A percentile compares a stretch with the other conserved stretches of the same genome.
phyloP scores from a whole-genome alignment of 2,329 filamentous ascomycete species.

The Oidium heveae region DNA sequence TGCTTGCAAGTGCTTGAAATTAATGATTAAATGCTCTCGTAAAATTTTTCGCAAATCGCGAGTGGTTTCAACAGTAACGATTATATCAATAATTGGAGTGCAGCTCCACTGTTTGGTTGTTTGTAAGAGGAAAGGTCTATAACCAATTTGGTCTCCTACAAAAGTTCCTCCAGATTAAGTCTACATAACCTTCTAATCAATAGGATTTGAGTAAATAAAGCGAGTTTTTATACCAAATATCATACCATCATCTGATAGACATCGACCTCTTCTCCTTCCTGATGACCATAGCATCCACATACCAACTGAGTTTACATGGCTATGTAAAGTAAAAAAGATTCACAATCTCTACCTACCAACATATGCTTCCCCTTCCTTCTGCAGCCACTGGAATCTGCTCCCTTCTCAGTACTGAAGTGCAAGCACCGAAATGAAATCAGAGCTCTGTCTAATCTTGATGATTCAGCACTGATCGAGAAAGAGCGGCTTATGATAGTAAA shows the following conservation, averaged over 20 bases:
- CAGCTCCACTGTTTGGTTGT: too few species aligned
- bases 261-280: background rate
- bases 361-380: background rate
- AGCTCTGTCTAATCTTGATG: background rate
- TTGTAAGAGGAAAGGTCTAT: too few species aligned
- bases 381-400: background rate
- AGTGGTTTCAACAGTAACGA: too few species aligned
- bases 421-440: background rate
- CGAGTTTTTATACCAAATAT: background rate
- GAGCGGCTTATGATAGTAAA: background rate
- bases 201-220: background rate
- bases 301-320: background rate
- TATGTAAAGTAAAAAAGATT: background rate
- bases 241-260: background rate
- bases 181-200: too few species aligned
- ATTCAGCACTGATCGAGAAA: background rate
- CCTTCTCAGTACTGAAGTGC: background rate
- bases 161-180: too few species aligned
- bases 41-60: too few species aligned
- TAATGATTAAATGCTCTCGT: too few species aligned
- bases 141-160: too few species aligned
- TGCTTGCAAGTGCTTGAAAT: too few species aligned
- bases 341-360: background rate
- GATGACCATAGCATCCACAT: background rate
- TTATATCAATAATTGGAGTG: too few species aligned